Base-by-base conservation (phyloP, 371 early-diverging fungal genomes). In the Coemansia sp. region DNA sequence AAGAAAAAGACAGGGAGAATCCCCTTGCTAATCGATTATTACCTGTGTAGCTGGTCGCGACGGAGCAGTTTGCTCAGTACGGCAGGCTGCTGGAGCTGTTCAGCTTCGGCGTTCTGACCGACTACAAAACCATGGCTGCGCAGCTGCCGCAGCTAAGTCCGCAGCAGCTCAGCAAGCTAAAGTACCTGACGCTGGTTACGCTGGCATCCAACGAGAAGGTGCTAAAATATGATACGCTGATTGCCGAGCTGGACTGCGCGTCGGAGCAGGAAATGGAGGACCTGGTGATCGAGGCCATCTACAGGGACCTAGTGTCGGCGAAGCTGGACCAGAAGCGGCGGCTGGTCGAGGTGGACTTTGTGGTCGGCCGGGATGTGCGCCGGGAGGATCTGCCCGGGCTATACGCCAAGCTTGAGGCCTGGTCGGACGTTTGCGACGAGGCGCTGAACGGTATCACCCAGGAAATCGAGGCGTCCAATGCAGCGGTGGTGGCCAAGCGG, bases 311-410 rank as follows among this genome's bases (percentile, higher is more conserved):
- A 41, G 8, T 74, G 34, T 34, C 57, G 20, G 74, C 69, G n/a
- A 74, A 65, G 54, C 68, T 74, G 5, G 74, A 74, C 41, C 74
- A 74, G 62, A 56, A 69, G 62, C 64, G 69, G 33, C 68, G 69
- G 3, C 31, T 74, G 16, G 58, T 74, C 34, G 69, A 69, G 48
- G 57, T 74, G 4, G 64, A 74, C 36, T 69, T 60, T 42, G 69
- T 69, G 3, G 57, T 69, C 14, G 74, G 74, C 12, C 74, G 74
- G 20, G 74, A 74, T 41, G 69, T 65, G 10, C 67, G 64, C 47
- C 49, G 52, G 9, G 60, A 48, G 35, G 72, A 72, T 40, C 57
- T 72, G 20, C 68, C 55, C 35, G 59, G 42, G 16, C 63, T 72
- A 4, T 58, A 55, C 38, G 43, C 36, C n/a, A 45, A 59, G 57